phyloP scores from a whole-genome alignment of 495 filamentous ascomycete species.

The Darksidea phi region DNA sequence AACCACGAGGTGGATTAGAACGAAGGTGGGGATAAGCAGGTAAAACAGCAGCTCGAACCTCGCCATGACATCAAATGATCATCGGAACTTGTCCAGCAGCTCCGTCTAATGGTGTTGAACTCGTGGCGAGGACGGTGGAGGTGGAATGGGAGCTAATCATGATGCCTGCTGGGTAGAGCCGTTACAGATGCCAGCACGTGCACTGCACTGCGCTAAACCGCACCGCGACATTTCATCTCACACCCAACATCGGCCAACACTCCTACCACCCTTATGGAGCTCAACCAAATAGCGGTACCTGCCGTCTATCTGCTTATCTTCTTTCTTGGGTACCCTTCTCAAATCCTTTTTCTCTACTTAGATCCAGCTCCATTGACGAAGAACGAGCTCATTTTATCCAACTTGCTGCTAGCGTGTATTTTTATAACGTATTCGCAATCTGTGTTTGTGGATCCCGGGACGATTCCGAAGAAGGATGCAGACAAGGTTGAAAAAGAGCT shows the following conservation, averaged over 20 bases:
- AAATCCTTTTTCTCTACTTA: conserved; percentile 75
- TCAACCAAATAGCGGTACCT: conserved; percentile 49
- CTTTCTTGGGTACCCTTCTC: conserved; percentile 82
- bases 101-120: too few species aligned
- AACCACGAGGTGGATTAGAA: conserved; percentile 71
- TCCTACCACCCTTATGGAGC: conserved; percentile 22
- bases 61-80: conserved; percentile 13
- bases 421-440: conserved; percentile 78
- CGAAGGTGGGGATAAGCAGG: conserved; percentile 35
- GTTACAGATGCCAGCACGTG: neutral
- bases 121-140: neutral
- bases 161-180: too few species aligned
- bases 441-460: conserved; percentile 76
- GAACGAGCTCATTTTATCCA: conserved; percentile 67
- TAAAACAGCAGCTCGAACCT: conserved; percentile 13
- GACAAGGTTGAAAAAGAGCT: neutral
- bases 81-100: too few species aligned
- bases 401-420: conserved; percentile 66
- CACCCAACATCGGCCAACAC: neutral
- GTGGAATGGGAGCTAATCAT: neutral
- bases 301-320: conserved; percentile 65
- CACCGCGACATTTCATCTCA: neutral
- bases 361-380: conserved; percentile 64
- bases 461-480: conserved; percentile 34
- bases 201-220: neutral